phyloP scores from a whole-genome alignment of 108 stramenopile species.

The Cyclotella cryptica region DNA sequence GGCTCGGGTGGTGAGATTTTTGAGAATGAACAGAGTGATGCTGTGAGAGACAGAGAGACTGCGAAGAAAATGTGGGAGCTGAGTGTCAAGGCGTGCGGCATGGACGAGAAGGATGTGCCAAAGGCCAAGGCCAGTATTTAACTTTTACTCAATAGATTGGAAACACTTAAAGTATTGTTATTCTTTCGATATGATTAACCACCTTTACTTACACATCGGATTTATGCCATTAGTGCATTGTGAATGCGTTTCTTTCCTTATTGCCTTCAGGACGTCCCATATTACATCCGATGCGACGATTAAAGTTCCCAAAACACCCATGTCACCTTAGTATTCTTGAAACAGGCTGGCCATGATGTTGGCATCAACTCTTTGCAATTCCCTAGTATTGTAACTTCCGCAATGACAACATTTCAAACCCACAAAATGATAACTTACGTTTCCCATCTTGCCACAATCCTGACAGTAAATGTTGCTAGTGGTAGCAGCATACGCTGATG shows the following conservation, averaged over 20 bases:
- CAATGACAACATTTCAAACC: conserved; percentile 83
- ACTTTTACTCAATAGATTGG: too few species aligned
- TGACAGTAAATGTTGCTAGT: conserved; percentile 88
- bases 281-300: too few species aligned
- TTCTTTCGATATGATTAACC: too few species aligned
- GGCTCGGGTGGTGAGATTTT: conserved; percentile 96
- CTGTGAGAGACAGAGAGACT: conserved; percentile 77
- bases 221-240: too few species aligned
- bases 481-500: conserved; percentile 69
- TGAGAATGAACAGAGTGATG: conserved; percentile 88
- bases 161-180: too few species aligned
- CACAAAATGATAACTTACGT: conserved; percentile 86
- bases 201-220: too few species aligned
- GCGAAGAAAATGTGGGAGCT: conserved; percentile 92
- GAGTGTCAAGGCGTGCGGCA: conserved; percentile 75
- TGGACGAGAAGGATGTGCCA: conserved; percentile 82
- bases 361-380: conserved; percentile 70
- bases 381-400: conserved; percentile 88
- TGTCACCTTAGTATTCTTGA: conserved; percentile 8
- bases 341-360: conserved; percentile 47
- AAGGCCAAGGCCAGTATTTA: conserved; percentile 41
- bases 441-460: conserved; percentile 82
- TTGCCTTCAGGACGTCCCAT: too few species aligned
- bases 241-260: too few species aligned
- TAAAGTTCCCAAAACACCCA: neutral